Base-by-base conservation (phyloP, 1,139 yeast genomes). In the Hanseniaspora gamundiae region DNA sequence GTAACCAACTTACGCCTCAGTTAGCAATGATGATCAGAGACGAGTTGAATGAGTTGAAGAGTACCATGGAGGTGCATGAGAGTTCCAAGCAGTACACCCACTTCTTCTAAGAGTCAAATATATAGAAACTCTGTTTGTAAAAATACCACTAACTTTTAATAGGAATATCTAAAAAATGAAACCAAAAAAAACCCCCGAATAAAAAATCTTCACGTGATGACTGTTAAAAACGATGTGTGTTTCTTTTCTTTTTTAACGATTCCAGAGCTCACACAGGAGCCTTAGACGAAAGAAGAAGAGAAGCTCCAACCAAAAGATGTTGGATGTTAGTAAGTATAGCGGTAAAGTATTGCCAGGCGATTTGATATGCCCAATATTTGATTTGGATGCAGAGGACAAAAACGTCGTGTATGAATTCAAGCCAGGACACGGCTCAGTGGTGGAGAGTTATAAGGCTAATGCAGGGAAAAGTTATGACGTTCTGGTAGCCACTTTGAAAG, bases 1-100 rank as follows among this genome's bases (percentile, higher is more conserved):
- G 97, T 66, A 87, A 88, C 62, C 87, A 82, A 58, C 69, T 88
- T 61, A 88, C 95, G 1, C 96, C 97, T 4, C 68, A 74, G 44
- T 67, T 88, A 59, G 97, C 96, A 0, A 91, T 84, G 61, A 79
- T 78, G 64, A 86, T 91, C 56, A 82, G 80, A 64, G 86, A 82
- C 42, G 97, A 91, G 61, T 69, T 91, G 59, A 88, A 91, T 61
- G 71, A 71, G 47, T 66, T 86, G 56, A 84, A 84, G 64, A 70
- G 78, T 45, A 78, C 75, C 51, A 88, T 88, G 98, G 79, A 73
- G 30, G 73, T 88, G 40, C 96, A 88, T 60, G 78, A 74, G 42
- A 78, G 74, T 22, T 84, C 94, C 2, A 70, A 74, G 51, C 78
- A 86, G 53, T 78, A 81, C 63, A 88, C 96, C 3, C 95, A 87